A percentile compares a stretch with the other conserved stretches of the same genome.
These are phyloP conservation scores for Lithospermum erythrorhizon DNA, from an alignment of 257 asterid species.

Conservation along the genomic window DNA sequence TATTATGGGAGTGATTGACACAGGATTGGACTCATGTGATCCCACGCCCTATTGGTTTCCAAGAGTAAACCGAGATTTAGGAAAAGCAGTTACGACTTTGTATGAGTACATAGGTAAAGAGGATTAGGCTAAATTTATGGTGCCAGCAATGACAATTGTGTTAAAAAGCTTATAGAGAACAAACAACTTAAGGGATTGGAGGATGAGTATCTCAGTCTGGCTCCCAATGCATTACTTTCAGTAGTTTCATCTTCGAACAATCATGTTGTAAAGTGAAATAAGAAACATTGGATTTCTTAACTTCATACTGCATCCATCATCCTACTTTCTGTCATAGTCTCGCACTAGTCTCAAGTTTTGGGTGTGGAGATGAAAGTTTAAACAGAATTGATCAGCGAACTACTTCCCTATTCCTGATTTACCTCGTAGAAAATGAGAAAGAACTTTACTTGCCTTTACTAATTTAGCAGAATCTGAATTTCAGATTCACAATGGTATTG, in stretches of 20 bases:
- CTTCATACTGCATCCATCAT: too few species aligned
- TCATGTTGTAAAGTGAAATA: background rate
- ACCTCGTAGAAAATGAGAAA: too few species aligned
- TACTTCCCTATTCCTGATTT: background rate
- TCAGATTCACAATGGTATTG: slow-evolving; percentile 44
- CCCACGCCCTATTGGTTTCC: background rate
- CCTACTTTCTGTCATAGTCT: too few species aligned
- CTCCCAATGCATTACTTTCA: background rate
- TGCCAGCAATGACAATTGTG: background rate
- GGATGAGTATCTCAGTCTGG: background rate
- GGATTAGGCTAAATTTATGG: background rate
- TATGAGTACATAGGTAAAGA: background rate
- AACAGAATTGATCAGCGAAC: background rate
- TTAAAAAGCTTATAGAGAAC: background rate
- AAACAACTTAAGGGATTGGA: background rate
- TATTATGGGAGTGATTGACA: background rate
- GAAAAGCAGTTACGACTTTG: too few species aligned
- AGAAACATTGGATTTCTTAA: too few species aligned
- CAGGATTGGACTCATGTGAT: too few species aligned
- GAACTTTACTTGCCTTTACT: slow-evolving; percentile 24
- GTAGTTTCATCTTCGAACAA: background rate
- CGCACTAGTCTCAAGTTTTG: background rate
- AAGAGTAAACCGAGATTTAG: background rate
- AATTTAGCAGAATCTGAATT: slow-evolving; percentile 37
- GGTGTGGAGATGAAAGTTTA: background rate